These are phyloP conservation scores for Suillus subluteus DNA, from an alignment of 768 basidiomycete species.

Conservation along the genomic window DNA sequence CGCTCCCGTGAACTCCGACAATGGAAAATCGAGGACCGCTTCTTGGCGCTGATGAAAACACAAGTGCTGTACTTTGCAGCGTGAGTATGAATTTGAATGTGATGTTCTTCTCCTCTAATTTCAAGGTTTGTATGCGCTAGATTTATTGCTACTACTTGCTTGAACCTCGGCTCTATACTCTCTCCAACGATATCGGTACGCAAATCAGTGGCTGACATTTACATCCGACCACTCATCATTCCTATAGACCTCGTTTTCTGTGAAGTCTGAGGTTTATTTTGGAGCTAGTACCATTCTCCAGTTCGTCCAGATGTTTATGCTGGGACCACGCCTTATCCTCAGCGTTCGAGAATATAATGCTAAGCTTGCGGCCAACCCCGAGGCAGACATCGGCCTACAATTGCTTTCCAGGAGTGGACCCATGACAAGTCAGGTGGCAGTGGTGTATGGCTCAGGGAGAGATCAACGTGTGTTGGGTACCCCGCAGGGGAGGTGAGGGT, in stretches of 20 bases:
- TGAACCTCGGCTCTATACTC: not conserved
- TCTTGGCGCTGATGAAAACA: not conserved
- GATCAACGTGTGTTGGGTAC: not conserved
- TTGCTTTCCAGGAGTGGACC: not conserved
- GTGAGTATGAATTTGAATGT: not conserved
- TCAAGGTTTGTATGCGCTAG: not conserved
- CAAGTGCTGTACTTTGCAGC: not conserved
- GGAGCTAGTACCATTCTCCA: not conserved
- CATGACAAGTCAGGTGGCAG: not conserved
- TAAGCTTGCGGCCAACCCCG: not conserved
- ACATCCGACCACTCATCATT: not conserved
- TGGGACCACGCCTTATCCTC: constrained; percentile 2
- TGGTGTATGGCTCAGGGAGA: not conserved
- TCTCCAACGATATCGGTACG: not conserved
- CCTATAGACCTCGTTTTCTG: not conserved
- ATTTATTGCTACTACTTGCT: not conserved
- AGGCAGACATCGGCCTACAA: not conserved
- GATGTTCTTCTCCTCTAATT: not conserved
- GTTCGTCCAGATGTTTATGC: not conserved
- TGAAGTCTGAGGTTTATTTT: not conserved
- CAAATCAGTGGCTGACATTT: not conserved
- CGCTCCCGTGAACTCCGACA: not conserved
- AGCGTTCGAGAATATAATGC: not conserved
- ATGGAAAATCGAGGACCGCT: not conserved
- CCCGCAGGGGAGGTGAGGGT: not conserved